Evolutionary conservation across 2,329 filamentous ascomycete species (phyloP).

Genomic region (Ascochyta pisi): DNA sequence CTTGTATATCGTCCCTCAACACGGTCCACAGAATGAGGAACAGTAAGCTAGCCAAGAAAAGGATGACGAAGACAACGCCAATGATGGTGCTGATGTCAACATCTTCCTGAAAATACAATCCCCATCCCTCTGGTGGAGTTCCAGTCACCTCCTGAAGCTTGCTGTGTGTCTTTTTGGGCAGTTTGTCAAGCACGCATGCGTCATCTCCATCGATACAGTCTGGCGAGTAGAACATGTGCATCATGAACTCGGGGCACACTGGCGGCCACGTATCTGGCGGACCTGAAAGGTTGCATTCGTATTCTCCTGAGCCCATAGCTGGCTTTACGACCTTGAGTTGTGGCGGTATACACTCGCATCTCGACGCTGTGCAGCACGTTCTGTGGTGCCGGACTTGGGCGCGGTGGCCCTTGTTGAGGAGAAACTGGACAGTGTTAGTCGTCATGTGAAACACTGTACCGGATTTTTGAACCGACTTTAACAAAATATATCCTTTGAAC

Average conservation of each 20-base stretch:
- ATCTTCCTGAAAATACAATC: background rate
- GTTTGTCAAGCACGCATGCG: background rate
- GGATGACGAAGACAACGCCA: background rate
- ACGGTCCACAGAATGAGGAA: background rate
- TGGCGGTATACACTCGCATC: background rate
- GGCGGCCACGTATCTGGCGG: background rate
- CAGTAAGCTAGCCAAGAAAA: background rate
- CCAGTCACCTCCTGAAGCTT: background rate
- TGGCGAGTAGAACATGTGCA: slow-evolving; percentile 1
- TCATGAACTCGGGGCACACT: background rate
- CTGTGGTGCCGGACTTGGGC: slow-evolving; percentile 1
- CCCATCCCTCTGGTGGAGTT: background rate
- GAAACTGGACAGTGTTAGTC: too few relatives aligned
- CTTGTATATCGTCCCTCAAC: background rate
- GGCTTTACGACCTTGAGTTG: background rate
- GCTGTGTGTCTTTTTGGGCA: background rate
- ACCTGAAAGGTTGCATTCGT: background rate
- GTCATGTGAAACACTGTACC: too few relatives aligned
- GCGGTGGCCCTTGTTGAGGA: too few relatives aligned
- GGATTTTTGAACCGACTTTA: background rate
- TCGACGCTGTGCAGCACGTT: background rate
- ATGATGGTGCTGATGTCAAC: background rate
- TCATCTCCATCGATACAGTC: background rate
- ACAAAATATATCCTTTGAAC: background rate
- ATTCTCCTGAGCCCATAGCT: slow-evolving; percentile 2